Evolutionary conservation across 75 land plant species (phyloP), one percentile per base, ranked within the genome.

Genomic region (Selaginella tamariscina): DNA sequence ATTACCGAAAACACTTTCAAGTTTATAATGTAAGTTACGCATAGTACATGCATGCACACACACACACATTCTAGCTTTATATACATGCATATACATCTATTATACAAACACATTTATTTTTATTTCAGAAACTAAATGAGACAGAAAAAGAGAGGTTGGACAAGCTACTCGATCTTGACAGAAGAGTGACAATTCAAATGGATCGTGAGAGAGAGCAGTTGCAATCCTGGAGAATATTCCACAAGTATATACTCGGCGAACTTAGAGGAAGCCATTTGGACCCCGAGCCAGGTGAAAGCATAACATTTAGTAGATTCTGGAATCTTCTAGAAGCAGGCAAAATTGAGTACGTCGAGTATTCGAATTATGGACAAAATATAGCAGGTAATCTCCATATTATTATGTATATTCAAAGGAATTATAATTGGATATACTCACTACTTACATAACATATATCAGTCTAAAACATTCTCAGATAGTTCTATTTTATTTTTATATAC

Each of bases 221-320:
- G 27, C 82, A 79, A 0, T 39, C 54, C 27, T 89, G 95, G 95
- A 82, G 77, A 23, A 84, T 83, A 68, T 64, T 75, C 24, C 65
- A 88, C 39, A 65, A 77, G 33, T 72, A 77, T 27, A 66, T 83
- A 33, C 84, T 72, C 29, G 98, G 98, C 18, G 83, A 85, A 33
- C 65, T 87, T 69, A 86, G 82, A 57, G 98, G 98, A 22, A 86
- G 86, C 13, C 80, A 78, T 27, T 94, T 87, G 88, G 95, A 89
- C 68, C 98, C 98, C 54, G 81, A 83, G 70, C 81, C 80, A 32
- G 88, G 87, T 11, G 82, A 82, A 30, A 70, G 75, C 56, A 89
- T 94, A 64, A 56, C 74, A 31, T 94, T 69, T 32, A 87, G 91
- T 77, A 84, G 82, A n/a, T 94, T 94, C 44, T 57, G 24, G 79